A percentile compares a stretch with the other conserved stretches of the same genome.
Conservation (phyloP, 1,284 basidiomycete species). For the Phaffia rhodozyma region DNA sequence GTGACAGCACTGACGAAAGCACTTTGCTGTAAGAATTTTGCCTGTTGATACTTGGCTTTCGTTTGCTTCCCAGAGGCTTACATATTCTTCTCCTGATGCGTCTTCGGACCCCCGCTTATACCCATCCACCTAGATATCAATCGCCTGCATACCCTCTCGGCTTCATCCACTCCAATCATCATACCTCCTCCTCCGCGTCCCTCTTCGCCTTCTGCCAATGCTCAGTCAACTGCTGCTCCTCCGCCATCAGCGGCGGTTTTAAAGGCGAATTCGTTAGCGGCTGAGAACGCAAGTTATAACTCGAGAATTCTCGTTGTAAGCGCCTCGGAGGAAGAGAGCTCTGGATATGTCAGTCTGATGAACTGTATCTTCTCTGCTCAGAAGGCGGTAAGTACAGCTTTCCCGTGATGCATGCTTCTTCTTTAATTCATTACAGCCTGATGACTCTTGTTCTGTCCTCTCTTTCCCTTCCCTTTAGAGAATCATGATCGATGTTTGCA, state of each 20-base stretch:
- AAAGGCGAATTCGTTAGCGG: slow-evolving; percentile 27
- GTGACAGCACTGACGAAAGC: slow-evolving; percentile 81
- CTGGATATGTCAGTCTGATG: slow-evolving; percentile 76
- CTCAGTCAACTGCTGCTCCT: slow-evolving; percentile 12
- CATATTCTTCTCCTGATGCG: no score
- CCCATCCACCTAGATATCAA: slow-evolving; percentile 57
- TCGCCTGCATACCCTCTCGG: slow-evolving; percentile 45
- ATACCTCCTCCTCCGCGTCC: slow-evolving; percentile 13
- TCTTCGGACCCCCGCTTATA: background rate
- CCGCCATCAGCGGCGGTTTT: slow-evolving; percentile 15
- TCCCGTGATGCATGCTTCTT: background rate
- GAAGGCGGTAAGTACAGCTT: slow-evolving; percentile 56
- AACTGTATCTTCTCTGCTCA: slow-evolving; percentile 98
- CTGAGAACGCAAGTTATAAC: slow-evolving; percentile 46
- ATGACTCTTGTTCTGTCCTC: background rate
- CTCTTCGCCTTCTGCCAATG: slow-evolving; percentile 17
- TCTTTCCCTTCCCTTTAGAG: slow-evolving; percentile 45
- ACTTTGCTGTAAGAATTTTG: slow-evolving; percentile 54
- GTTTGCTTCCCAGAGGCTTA: slow-evolving; percentile 26
- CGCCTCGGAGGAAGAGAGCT: slow-evolving; percentile 44
- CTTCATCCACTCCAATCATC: slow-evolving; percentile 28
- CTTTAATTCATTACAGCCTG: background rate
- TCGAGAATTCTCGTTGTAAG: slow-evolving; percentile 83
- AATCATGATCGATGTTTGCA: slow-evolving; percentile 91
- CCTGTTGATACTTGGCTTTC: no score